Percentiles rank a stretch among this genome's conserved stretches.
These are phyloP conservation scores for Moesziomyces parantarcticus DNA, from an alignment of 1,284 basidiomycete genomes.

Conservation along the genomic window DNA sequence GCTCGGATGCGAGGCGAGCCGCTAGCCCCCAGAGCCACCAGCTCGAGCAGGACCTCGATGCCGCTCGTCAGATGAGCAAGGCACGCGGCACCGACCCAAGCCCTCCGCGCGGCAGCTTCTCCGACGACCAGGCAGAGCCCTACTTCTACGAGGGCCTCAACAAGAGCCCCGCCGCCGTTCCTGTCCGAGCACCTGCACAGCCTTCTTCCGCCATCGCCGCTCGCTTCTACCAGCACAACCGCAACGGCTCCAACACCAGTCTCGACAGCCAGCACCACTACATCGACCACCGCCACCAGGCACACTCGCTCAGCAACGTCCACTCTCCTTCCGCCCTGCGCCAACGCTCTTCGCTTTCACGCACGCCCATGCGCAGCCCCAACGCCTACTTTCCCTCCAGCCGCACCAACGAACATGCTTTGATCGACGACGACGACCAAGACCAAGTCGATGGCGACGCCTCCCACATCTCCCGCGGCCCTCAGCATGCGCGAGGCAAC, in stretches of 20 bases:
- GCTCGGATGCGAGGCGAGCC: slow-evolving; percentile 15
- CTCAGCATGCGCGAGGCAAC: slow-evolving; percentile 14
- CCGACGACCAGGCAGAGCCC: slow-evolving; percentile 39
- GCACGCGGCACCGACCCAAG: slow-evolving; percentile 47
- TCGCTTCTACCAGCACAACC: slow-evolving; percentile 63
- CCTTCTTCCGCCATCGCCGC: slow-evolving; percentile 41
- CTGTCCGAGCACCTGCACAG: slow-evolving; percentile 26
- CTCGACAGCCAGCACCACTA: slow-evolving; percentile 65
- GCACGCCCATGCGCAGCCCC: slow-evolving; percentile 42
- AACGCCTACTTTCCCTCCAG: slow-evolving; percentile 36
- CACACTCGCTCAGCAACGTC: slow-evolving; percentile 57
- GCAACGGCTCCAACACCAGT: slow-evolving; percentile 61
- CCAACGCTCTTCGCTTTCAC: slow-evolving; percentile 30
- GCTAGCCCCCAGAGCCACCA: slow-evolving; percentile 47
- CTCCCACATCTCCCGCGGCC: slow-evolving; percentile 42
- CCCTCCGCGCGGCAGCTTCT: slow-evolving; percentile 36
- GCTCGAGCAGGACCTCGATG: slow-evolving; percentile 64
- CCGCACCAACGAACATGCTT: slow-evolving; percentile 24
- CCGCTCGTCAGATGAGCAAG: slow-evolving; percentile 64
- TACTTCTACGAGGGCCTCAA: slow-evolving; percentile 44
- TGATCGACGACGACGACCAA: slow-evolving; percentile 43
- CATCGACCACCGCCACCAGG: slow-evolving; percentile 66
- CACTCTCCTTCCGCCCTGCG: slow-evolving; percentile 55
- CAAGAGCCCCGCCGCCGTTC: slow-evolving; percentile 29
- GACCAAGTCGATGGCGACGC: slow-evolving; percentile 29